Base-by-base conservation (phyloP, 2,329 filamentous ascomycete species). In the Venturia asperata region DNA sequence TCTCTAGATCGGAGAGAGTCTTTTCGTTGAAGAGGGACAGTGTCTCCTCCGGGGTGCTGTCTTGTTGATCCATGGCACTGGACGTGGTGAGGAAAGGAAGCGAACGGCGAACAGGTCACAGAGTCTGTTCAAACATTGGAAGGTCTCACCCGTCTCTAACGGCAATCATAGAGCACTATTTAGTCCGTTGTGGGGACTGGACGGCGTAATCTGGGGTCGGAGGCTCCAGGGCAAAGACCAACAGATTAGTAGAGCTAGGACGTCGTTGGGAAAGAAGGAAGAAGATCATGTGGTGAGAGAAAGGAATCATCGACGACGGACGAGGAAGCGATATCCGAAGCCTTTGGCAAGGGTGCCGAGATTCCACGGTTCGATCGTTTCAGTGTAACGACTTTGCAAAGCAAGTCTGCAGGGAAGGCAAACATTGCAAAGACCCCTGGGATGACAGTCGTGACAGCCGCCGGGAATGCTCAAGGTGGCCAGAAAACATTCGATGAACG, bases 11-110 rank as follows among this genome's bases (percentile, higher is more conserved):
- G 37, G 47, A 56, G 15, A 58, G 34, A 39, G 47, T 42, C 47
- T 52, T 64, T 27, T 64, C 63, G 34, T 60, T 49, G 47, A 56
- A 64, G 15, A 64, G 63, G 11, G 47, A 41, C 34, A 56, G 17
- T 47, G 47, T 42, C 42, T 64, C 63, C 34, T 61, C 60, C 2
- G 37, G 17, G 13, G 42, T 27, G 42, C n/a, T 61, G 19, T 42
- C 11, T 15, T 19, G 39, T 30, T 45, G 37, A 27, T 61, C 39
- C 60, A 42, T 61, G 15, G 24, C 52, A n/a, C 37, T 9, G 30
- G 52, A 34, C 15, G 30, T n/a, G 7, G 15, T 39, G 52, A 9
- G 19, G 30, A 10, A n/a, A 34, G 17, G 19, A 13, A 58, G 7
- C 27, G 19, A 37, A 24, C 19, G 37, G 21, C 21, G 42, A 45